Conservation (phyloP, 331 rosid genomes). For the Acacia concinna region DNA sequence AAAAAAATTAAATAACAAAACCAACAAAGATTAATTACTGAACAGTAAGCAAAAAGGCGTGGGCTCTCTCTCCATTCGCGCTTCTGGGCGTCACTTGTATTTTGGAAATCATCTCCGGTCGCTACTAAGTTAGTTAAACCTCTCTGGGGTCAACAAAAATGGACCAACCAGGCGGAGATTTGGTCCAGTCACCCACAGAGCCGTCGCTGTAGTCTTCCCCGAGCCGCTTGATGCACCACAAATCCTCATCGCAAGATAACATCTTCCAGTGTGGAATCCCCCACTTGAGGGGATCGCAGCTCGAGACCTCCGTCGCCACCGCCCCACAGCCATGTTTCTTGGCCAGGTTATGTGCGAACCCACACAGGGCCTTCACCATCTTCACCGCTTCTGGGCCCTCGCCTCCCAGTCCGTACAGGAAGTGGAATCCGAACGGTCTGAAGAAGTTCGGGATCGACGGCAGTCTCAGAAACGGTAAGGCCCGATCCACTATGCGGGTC, state of each 20-base stretch:
- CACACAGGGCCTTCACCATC: slow-evolving; percentile 66
- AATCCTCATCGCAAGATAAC: slow-evolving; percentile 74
- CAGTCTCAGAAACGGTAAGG: slow-evolving; percentile 65
- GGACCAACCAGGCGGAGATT: slow-evolving; percentile 68
- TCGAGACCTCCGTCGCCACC: slow-evolving; percentile 82
- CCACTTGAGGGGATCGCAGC: slow-evolving; percentile 53
- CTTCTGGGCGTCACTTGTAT: background rate
- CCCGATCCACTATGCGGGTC: slow-evolving; percentile 66
- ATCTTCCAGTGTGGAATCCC: slow-evolving; percentile 93
- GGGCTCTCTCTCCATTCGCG: background rate
- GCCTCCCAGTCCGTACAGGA: slow-evolving; percentile 82
- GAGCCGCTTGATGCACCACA: slow-evolving; percentile 87
- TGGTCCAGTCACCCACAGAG: slow-evolving; percentile 95
- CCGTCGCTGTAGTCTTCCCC: slow-evolving; percentile 88
- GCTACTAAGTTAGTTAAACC: slow-evolving; percentile 30
- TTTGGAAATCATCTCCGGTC: background rate
- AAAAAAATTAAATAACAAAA: background rate
- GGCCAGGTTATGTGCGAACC: slow-evolving; percentile 74
- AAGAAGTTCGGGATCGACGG: slow-evolving; percentile 84
- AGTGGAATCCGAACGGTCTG: slow-evolving; percentile 76
- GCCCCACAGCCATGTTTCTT: slow-evolving; percentile 68
- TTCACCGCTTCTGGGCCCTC: slow-evolving; percentile 64
- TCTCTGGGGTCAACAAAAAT: slow-evolving; percentile 98
- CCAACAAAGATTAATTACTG: background rate
- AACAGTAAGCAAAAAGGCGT: background rate